Evolutionary conservation across 768 basidiomycete genomes (phyloP).

Genomic region (Leucosporidium yakuticum): DNA sequence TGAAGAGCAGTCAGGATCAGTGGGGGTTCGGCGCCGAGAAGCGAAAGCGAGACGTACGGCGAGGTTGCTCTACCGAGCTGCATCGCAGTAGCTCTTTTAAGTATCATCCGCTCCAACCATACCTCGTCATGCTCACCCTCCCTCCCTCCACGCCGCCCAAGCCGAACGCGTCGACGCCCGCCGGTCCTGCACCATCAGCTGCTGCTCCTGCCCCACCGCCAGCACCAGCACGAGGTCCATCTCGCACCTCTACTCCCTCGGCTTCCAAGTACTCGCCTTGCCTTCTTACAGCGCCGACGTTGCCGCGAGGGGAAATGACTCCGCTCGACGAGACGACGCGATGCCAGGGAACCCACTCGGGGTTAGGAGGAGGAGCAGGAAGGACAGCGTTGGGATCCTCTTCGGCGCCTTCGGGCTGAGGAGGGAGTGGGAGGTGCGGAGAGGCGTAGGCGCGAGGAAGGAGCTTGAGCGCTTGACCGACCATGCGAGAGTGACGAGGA

Average conservation of each 20-base stretch:
- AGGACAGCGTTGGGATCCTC: conserved; percentile 1
- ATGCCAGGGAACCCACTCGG: conserved; percentile 22
- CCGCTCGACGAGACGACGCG: conserved; percentile 22
- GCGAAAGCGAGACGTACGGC: too few relatives aligned
- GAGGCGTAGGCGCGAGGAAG: conserved; percentile 8
- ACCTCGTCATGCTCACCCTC: conserved; percentile 23
- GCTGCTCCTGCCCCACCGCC: not conserved
- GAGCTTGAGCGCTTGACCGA: conserved; percentile 11
- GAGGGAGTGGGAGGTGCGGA: not conserved
- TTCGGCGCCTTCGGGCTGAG: not conserved
- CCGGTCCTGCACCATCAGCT: not conserved
- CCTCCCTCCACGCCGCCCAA: conserved; percentile 16
- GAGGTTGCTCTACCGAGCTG: too few relatives aligned
- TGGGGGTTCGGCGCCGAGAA: too few relatives aligned
- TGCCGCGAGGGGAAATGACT: conserved; percentile 23
- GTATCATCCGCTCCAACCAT: conserved; percentile 19
- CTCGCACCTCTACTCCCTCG: conserved; percentile 22
- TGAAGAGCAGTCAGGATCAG: too few relatives aligned
- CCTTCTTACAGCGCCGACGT: not conserved
- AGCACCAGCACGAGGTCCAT: not conserved
- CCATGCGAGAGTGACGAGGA: conserved; percentile 28
- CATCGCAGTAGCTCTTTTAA: too few relatives aligned
- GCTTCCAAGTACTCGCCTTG: conserved; percentile 29
- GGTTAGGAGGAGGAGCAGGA: conserved; percentile 13
- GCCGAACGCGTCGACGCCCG: conserved; percentile 15